Conservation (phyloP, 768 basidiomycete genomes). For the Lactarius evosmus region DNA sequence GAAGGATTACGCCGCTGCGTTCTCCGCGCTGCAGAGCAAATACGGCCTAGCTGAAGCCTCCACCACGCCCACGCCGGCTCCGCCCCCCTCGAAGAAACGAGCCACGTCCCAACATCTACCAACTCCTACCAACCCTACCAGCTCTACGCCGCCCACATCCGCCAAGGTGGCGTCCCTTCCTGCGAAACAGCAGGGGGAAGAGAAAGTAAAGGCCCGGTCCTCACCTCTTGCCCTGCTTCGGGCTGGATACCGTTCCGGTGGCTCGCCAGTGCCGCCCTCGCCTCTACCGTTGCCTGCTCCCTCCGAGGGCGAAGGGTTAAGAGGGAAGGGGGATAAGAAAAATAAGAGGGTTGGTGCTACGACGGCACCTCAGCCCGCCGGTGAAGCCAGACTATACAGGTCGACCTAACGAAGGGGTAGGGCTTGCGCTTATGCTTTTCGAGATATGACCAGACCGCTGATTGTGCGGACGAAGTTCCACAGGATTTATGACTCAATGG, state of each 20-base stretch:
- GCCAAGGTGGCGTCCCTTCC: not conserved
- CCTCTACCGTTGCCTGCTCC: not conserved
- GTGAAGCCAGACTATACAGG: not conserved
- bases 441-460: not conserved
- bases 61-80: not conserved
- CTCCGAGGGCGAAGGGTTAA: not conserved
- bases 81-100: not conserved
- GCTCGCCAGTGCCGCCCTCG: not conserved
- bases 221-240: conserved; percentile 4
- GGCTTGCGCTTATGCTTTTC: not conserved
- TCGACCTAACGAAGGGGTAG: not conserved
- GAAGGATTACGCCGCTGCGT: conserved; percentile 15
- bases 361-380: not conserved
- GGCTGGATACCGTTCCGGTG: not conserved
- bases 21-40: conserved; percentile 5
- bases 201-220: not conserved
- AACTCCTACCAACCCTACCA: not conserved
- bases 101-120: not conserved
- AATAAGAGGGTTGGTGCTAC: not conserved
- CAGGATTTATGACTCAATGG: not conserved
- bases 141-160: not conserved
- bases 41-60: conserved; percentile 3
- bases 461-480: not conserved
- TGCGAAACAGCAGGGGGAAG: not conserved
- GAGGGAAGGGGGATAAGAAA: not conserved